These are phyloP conservation scores for Pyrenochaeta sp. DNA, from an alignment of 2,329 filamentous ascomycete genomes.

Conservation along the genomic window DNA sequence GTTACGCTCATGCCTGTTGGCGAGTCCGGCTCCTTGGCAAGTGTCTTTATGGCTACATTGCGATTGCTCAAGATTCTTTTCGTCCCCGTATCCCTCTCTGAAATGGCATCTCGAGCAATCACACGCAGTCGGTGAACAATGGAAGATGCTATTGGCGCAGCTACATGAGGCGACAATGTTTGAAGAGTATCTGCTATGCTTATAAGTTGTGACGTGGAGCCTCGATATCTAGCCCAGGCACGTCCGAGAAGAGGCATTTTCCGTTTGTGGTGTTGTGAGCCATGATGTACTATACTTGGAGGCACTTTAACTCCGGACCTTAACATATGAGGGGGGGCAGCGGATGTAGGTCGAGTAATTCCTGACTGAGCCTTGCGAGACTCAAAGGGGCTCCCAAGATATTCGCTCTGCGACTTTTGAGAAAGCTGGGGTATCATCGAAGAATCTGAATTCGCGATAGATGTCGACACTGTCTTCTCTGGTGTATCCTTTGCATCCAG, in stretches of 20 bases:
- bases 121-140: slow-evolving; percentile 2
- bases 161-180: neutral
- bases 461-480: neutral
- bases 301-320: no score
- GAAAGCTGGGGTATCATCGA: no score
- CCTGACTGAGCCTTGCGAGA: neutral
- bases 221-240: neutral
- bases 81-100: neutral
- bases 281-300: no score
- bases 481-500: slow-evolving; percentile 1
- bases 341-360: neutral
- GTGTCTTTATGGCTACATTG: neutral
- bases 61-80: neutral
- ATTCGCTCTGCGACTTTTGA: no score
- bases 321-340: neutral
- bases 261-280: neutral
- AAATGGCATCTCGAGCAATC: slow-evolving; percentile 2
- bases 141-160: neutral
- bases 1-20: neutral
- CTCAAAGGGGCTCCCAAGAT: no score
- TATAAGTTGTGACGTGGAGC: neutral
- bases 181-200: neutral
- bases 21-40: neutral
- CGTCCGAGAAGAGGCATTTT: neutral
- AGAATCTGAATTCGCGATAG: no score